These are phyloP conservation scores for Protomyces inouyei DNA, from an alignment of 1,139 yeast genomes.

Conservation along the genomic window DNA sequence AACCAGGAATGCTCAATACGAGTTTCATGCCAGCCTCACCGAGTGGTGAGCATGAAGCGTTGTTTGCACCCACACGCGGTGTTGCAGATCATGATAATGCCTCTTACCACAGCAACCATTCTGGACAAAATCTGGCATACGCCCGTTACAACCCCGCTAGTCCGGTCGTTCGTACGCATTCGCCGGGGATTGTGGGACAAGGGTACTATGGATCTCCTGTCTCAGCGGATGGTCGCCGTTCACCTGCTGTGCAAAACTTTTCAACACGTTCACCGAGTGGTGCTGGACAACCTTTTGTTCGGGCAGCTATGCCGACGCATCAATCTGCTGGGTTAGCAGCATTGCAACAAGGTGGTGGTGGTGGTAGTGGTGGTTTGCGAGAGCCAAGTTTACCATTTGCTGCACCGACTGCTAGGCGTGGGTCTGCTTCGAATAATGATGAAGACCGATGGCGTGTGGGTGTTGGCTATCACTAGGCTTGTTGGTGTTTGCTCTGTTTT, in stretches of 20 bases:
- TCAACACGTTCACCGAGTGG: background rate
- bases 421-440: constrained; percentile 13
- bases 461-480: constrained; percentile 8
- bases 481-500: background rate
- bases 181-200: constrained; percentile 1
- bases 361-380: background rate
- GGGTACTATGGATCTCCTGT: background rate
- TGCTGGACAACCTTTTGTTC: background rate
- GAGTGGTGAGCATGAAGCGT: constrained; percentile 23
- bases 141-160: background rate
- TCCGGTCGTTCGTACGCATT: constrained; percentile 6
- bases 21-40: constrained; percentile 11
- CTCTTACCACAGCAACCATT: background rate
- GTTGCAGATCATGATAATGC: background rate
- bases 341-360: background rate
- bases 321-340: background rate
- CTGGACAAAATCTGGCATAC: background rate
- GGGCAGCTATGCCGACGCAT: background rate
- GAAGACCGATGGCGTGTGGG: constrained; percentile 24
- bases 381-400: constrained; percentile 20
- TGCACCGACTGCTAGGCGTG: constrained; percentile 4
- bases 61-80: constrained; percentile 14
- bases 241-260: background rate
- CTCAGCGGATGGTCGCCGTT: background rate
- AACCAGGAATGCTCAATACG: constrained; percentile 3